Conservation (phyloP, 495 filamentous ascomycete species). For the Tuber borchii region DNA sequence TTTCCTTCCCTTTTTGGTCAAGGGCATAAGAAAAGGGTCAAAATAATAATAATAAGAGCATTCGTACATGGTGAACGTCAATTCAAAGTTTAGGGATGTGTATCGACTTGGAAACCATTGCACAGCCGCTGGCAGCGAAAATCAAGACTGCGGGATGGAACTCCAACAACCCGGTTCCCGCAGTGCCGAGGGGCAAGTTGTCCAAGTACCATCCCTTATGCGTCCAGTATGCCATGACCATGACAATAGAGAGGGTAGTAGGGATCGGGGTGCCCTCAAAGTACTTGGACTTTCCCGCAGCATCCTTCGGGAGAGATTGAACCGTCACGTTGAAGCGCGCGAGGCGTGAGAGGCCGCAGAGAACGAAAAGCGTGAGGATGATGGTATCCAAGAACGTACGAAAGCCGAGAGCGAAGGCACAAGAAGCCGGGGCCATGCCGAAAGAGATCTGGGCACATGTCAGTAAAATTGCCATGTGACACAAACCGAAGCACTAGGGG, state of each 20-base stretch:
- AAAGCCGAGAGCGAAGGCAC: constrained; percentile 82
- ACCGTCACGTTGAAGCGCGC: constrained; percentile 98
- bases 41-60: constrained; percentile 3
- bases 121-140: constrained; percentile 76
- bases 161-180: constrained; percentile 63
- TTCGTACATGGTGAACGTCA: constrained; percentile 15
- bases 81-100: constrained; percentile 87
- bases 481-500: not conserved
- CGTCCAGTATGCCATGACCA: constrained; percentile 84
- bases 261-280: constrained; percentile 97
- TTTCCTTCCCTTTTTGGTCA: constrained; percentile 13
- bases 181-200: constrained; percentile 63
- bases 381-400: constrained; percentile 82
- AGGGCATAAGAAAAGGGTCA: not conserved
- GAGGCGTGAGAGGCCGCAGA: constrained; percentile 87
- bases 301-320: constrained; percentile 78
- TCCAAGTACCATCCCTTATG: constrained; percentile 71
- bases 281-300: constrained; percentile 79
- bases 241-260: constrained; percentile 71
- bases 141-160: constrained; percentile 78
- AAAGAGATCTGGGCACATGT: constrained; percentile 70
- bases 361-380: constrained; percentile 80
- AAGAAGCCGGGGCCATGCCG: constrained; percentile 78
- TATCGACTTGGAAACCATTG: constrained; percentile 91
- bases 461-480: constrained; percentile 8